Conservation (phyloP, 257 asterid species). For the Fraxinus americana region DNA sequence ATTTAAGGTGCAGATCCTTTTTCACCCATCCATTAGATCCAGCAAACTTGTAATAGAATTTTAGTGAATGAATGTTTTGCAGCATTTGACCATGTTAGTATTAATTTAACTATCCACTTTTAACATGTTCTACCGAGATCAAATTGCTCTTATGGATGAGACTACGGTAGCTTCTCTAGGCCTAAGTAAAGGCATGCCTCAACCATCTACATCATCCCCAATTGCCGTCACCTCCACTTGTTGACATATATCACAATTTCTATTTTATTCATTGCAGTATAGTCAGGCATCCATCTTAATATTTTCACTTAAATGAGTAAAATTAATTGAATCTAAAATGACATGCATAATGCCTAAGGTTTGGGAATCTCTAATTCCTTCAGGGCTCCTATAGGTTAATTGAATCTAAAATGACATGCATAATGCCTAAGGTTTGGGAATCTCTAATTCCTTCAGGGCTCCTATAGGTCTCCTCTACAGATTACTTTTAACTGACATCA, state of each 20-base stretch:
- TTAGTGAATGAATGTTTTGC: background rate
- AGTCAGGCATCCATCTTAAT: no score
- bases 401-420: background rate
- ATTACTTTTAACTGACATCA: conserved; percentile 16
- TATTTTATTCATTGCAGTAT: no score
- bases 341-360: background rate
- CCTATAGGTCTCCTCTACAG: background rate
- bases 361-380: conserved; percentile 10
- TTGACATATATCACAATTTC: no score
- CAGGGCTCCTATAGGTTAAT: background rate
- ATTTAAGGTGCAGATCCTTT: background rate
- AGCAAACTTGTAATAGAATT: background rate
- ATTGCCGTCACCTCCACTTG: no score
- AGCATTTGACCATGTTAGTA: background rate
- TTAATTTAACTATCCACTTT: background rate
- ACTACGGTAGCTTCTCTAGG: no score
- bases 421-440: conserved; percentile 11
- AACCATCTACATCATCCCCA: no score
- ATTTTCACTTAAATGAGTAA: no score
- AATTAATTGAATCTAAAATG: background rate
- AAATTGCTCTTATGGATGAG: background rate
- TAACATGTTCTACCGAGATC: background rate
- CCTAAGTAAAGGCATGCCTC: no score
- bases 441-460: conserved; percentile 1
- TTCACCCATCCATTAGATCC: background rate